phyloP scores from a whole-genome alignment of 257 asterid genomes.

The Nicotiana tomentosiformis region DNA sequence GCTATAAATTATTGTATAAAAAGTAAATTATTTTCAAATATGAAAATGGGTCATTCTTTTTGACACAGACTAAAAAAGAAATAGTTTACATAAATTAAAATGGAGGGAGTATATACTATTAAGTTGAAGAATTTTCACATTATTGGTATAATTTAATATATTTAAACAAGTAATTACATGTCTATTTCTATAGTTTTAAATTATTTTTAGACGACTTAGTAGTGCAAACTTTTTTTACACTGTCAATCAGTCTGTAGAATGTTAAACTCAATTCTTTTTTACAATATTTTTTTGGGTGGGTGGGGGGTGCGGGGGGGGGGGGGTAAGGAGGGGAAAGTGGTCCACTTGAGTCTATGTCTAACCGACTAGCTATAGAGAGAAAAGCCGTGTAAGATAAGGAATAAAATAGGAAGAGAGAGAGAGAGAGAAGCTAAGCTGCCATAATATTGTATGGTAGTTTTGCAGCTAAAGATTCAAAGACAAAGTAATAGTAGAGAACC shows the following conservation, averaged over 20 bases:
- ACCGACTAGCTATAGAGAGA: constrained; percentile 50
- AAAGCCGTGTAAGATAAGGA: constrained; percentile 55
- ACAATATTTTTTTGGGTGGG: background rate
- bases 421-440: background rate
- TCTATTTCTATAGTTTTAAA: too few relatives aligned
- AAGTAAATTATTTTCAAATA: too few relatives aligned
- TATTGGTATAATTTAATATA: too few relatives aligned
- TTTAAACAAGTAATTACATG: too few relatives aligned
- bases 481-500: background rate
- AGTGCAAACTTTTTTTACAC: too few relatives aligned
- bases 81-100: background rate
- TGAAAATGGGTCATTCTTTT: too few relatives aligned
- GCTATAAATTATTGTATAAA: too few relatives aligned
- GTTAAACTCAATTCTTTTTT: background rate
- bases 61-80: too few relatives aligned
- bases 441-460: constrained; percentile 7
- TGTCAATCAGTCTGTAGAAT: background rate
- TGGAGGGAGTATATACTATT: background rate
- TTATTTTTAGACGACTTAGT: too few relatives aligned
- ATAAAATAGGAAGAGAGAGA: constrained; percentile 33
- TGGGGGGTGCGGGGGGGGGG: too few relatives aligned
- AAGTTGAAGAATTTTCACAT: too few relatives aligned
- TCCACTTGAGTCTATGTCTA: constrained; percentile 83
- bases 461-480: background rate
- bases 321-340: constrained; percentile 29